Conservation (phyloP, 495 filamentous ascomycete species). For the Talaromyces thailandensis region DNA sequence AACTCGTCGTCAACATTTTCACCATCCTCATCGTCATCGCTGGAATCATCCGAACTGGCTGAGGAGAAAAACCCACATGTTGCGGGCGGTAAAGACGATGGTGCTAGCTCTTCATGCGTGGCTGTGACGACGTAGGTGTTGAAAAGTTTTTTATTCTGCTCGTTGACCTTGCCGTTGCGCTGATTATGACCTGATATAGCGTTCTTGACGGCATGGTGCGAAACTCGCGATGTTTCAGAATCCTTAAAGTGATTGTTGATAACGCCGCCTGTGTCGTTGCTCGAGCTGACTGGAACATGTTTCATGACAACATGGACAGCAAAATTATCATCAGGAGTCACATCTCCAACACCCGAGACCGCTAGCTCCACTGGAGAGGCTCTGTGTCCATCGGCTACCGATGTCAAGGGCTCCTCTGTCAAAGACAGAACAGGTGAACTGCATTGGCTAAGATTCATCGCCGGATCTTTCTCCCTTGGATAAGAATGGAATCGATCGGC, state of each 20-base stretch:
- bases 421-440: constrained; percentile 1
- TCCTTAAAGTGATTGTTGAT: neutral
- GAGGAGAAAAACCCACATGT: constrained; percentile 6
- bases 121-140: constrained; percentile 6
- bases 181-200: neutral
- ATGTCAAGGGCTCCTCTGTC: constrained; percentile 16
- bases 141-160: neutral
- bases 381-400: constrained; percentile 19
- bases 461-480: neutral
- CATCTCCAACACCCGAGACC: constrained; percentile 56
- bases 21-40: neutral
- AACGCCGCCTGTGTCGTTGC: neutral
- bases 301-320: constrained; percentile 43
- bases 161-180: neutral
- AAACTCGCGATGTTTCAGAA: neutral
- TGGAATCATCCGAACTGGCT: neutral
- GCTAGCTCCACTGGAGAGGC: constrained; percentile 32
- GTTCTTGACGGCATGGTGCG: neutral
- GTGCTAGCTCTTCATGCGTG: neutral
- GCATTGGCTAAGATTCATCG: neutral
- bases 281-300: constrained; percentile 19
- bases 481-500: constrained; percentile 15
- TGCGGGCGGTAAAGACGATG: constrained; percentile 5
- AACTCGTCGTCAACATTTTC: neutral
- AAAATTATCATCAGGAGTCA: constrained; percentile 61